Evolutionary conservation across 2,329 filamentous ascomycete species (phyloP).

Genomic region (Colletotrichum abscissum): DNA sequence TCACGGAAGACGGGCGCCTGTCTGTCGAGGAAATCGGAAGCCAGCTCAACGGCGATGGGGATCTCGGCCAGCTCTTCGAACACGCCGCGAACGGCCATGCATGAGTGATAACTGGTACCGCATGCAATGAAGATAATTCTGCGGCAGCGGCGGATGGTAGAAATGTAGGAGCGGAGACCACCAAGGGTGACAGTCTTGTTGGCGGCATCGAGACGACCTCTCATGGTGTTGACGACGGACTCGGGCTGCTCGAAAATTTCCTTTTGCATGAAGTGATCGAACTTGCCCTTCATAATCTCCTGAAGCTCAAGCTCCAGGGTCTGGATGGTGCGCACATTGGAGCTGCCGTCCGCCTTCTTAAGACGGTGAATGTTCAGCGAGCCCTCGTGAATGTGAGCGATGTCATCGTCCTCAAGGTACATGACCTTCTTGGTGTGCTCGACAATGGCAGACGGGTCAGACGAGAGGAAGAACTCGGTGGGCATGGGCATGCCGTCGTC

Average conservation of each 20-base stretch:
- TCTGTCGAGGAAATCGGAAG: slow-evolving; percentile 97
- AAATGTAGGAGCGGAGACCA: slow-evolving; percentile 95
- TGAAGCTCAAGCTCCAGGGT: slow-evolving; percentile 98
- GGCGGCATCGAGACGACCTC: slow-evolving; percentile 92
- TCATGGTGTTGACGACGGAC: slow-evolving; percentile 99
- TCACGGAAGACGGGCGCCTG: slow-evolving; percentile 98
- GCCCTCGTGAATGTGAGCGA: slow-evolving; percentile 99
- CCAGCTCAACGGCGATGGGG: slow-evolving; percentile 95
- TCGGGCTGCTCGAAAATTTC: slow-evolving; percentile 99
- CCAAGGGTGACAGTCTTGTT: slow-evolving; percentile 97
- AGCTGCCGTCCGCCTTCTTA: slow-evolving; percentile 95
- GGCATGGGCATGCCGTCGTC: slow-evolving; percentile 98
- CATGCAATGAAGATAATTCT: slow-evolving; percentile 99
- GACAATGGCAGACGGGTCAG: slow-evolving; percentile 96
- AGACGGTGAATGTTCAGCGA: slow-evolving; percentile 99
- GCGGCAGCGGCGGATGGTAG: slow-evolving; percentile 94
- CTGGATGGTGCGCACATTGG: slow-evolving; percentile 97
- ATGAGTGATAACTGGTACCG: slow-evolving; percentile 98
- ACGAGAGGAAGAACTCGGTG: slow-evolving; percentile 99
- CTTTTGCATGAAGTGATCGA: slow-evolving; percentile 99
- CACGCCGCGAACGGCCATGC: slow-evolving; percentile 97
- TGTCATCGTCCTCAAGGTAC: slow-evolving; percentile 99
- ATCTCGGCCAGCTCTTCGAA: slow-evolving; percentile 99
- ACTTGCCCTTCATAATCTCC: slow-evolving; percentile 99
- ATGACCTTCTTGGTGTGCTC: slow-evolving; percentile 99